Base-by-base conservation (phyloP, 352 stramenopile genomes). In the Pythium aquatile region DNA sequence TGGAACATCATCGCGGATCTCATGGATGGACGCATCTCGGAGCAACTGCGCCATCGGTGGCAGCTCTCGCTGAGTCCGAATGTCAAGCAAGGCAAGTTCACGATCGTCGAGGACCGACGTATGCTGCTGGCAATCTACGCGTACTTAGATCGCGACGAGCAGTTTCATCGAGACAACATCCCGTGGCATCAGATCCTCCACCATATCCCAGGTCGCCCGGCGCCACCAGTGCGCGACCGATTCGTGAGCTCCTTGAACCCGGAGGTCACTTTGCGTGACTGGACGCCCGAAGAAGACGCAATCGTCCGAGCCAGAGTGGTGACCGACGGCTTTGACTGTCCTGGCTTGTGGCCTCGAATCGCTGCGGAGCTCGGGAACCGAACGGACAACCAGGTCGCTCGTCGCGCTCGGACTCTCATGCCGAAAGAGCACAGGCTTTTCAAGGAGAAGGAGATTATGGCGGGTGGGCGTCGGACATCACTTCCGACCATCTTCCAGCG, bases 1-100 rank as follows among this genome's bases (percentile, higher is more conserved):
- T 92, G 81, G 81, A 88, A 85, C 17, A 79, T 89, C 54, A 87
- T 92, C 66, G 83, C 83, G 2, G 83, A 90, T 54, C 74, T 92
- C 30, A 73, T 92, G 69, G 83, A 92, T 52, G 83, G 79, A 1
- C 81, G 81, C 24, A 73, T 92, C 26, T 66, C 83, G 2, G 83
- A 92, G 73, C 83, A 92, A 63, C 74, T 92, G 35, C 79, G 81
- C n/a, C 81, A 90, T 53, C 81, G 83, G 0, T 92, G 81, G 81
- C 83, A 92, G 63, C 72, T 81, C 17, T 82, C 81, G 46, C 70
- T 92, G 26, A 80, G 78, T 10, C 83, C 83, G 24, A 70, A 78
- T 16, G 63, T 92, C 51, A 81, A 81, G 42, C 78, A 79, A 39
- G 83, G 83, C 70, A 90, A 90, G 58, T 92, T 90, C 58, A 87